These are phyloP conservation scores for Botrytis deweyae DNA, from an alignment of 2,329 filamentous ascomycete genomes.

Conservation along the genomic window DNA sequence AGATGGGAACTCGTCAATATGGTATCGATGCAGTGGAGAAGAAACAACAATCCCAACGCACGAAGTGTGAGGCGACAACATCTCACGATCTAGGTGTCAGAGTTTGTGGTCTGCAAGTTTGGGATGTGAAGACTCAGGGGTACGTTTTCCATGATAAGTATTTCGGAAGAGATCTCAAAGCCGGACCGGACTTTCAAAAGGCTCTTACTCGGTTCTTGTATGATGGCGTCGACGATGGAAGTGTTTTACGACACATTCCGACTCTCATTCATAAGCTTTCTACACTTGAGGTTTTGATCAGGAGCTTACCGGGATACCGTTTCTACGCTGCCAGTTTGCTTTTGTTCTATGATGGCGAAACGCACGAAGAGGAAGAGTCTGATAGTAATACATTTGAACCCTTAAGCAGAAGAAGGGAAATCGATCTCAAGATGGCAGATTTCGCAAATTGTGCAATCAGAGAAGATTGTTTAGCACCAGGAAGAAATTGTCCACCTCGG, in stretches of 20 bases:
- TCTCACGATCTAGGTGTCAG: slow-evolving; percentile 89
- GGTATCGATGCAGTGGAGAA: slow-evolving; percentile 88
- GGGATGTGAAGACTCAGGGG: slow-evolving; percentile 78
- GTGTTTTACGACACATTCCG: slow-evolving; percentile 83
- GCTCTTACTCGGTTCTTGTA: slow-evolving; percentile 88
- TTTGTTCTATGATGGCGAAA: slow-evolving; percentile 93
- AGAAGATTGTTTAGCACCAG: slow-evolving; percentile 62
- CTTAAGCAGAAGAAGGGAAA: slow-evolving; percentile 48
- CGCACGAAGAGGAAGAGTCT: slow-evolving; percentile 51
- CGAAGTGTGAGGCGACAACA: slow-evolving; percentile 90
- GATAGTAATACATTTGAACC: slow-evolving; percentile 44
- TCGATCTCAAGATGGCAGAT: slow-evolving; percentile 96
- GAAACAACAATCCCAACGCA: slow-evolving; percentile 88
- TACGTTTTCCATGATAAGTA: slow-evolving; percentile 99
- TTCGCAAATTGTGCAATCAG: slow-evolving; percentile 97
- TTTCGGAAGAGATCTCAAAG: slow-evolving; percentile 84
- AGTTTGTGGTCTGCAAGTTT: slow-evolving; percentile 93
- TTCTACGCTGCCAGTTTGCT: slow-evolving; percentile 94
- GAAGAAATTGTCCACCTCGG: slow-evolving; percentile 72
- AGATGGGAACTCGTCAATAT: slow-evolving; percentile 98
- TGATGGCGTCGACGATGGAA: slow-evolving; percentile 78
- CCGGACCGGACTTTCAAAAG: slow-evolving; percentile 83
- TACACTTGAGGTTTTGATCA: slow-evolving; percentile 79
- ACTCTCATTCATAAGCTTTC: slow-evolving; percentile 80
- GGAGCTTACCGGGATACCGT: slow-evolving; percentile 76